Evolutionary conservation across 768 basidiomycete genomes (phyloP), one percentile per base, ranked within the genome.

Genomic region (Trametes cubensis): DNA sequence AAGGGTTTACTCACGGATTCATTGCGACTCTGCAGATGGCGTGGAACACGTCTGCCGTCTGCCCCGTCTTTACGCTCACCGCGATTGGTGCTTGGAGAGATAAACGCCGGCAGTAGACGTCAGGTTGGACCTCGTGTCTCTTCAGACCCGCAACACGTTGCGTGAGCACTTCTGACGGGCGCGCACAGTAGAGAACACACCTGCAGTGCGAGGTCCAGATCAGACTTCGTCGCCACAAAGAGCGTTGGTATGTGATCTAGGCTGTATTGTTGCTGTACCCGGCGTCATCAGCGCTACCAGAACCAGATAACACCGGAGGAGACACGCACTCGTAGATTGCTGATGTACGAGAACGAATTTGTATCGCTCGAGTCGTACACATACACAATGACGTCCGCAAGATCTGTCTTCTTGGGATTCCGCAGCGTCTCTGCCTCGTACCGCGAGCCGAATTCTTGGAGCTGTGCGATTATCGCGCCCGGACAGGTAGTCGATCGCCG

Each of bases 141-240:
- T 97, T 71, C 20, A 60, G 61, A 60, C 45, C 55, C 46, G 30
- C 26, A 17, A 41, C 62, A 63, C 57, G 58, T 60, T 57, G 40
- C 44, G 55, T 55, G 50, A 60, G 51, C 39, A 34, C n/a, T 6
- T 21, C 42, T 47, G 59, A 23, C 51, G 26, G 17, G 28, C 28
- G 26, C 39, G 34, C 4, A 15, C 6, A 18, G 14, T 17, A 15
- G 54, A 14, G 34, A 5, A 69, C 80, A 63, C 60, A 90, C 93
- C 84, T 97, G 96, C 67, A 95, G 85, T 13, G 96, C 96, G 52
- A 99, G 86, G 75, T 99, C 96, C 26, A 97, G 84, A 74, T 99
- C 96, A 6, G 94, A 95, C 77, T 99, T 99, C 41, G 96, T 98
- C n/a, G 96, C 96, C 25, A 99, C 95, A 73, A 98, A 98, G 40